These are phyloP conservation scores for Penicillium roqueforti DNA, from an alignment of 495 filamentous ascomycete genomes.

Conservation along the genomic window DNA sequence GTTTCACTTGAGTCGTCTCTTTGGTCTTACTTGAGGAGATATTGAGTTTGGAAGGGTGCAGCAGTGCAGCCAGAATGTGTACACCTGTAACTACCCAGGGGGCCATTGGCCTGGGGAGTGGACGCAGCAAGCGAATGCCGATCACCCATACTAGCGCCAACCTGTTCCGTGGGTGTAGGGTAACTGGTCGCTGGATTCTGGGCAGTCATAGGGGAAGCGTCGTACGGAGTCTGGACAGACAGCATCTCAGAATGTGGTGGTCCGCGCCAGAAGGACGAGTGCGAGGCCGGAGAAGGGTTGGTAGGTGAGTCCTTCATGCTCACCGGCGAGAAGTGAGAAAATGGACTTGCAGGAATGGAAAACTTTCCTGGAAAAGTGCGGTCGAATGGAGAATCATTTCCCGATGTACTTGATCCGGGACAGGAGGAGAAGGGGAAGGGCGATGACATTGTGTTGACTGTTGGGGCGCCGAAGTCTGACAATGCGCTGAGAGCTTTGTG, in stretches of 20 bases:
- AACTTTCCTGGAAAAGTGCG: conserved; percentile 24
- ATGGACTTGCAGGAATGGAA: conserved; percentile 35
- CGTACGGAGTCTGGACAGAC: conserved; percentile 27
- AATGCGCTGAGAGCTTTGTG: conserved; percentile 36
- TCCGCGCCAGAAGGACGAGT: conserved; percentile 26
- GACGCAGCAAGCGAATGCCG: conserved; percentile 18
- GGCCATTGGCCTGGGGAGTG: conserved; percentile 24
- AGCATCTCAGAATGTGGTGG: conserved; percentile 23
- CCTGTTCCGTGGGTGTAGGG: conserved; percentile 42
- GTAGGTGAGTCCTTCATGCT: conserved; percentile 37
- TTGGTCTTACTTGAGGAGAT: conserved; percentile 63
- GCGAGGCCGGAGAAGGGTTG: conserved; percentile 40
- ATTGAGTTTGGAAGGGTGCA: conserved; percentile 88
- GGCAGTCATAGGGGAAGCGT: conserved; percentile 26
- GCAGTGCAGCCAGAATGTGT: conserved; percentile 74
- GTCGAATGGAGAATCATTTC: conserved; percentile 34
- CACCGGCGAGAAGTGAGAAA: conserved; percentile 38
- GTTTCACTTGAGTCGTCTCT: neutral
- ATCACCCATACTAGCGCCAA: conserved; percentile 23
- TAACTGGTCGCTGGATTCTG: conserved; percentile 39
- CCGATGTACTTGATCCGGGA: conserved; percentile 29
- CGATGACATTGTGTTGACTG: conserved; percentile 23
- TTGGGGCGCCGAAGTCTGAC: conserved; percentile 16
- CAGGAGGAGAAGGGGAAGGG: conserved; percentile 17
- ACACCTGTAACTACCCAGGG: conserved; percentile 52